Evolutionary conservation across 257 asterid species (phyloP).

Genomic region (Striga asiatica): DNA sequence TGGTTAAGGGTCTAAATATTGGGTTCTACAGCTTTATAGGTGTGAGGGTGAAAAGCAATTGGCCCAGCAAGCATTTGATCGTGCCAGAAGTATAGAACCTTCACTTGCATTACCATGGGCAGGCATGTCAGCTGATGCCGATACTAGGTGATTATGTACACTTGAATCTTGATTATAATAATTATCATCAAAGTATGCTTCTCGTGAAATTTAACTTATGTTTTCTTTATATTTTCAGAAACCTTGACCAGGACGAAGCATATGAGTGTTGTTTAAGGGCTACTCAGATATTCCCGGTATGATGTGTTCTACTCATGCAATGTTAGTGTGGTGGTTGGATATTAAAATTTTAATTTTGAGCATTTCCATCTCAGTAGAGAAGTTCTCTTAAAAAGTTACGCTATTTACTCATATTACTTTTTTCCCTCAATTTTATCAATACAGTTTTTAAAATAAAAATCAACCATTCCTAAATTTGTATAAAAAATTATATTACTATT

Average conservation of each 20-base stretch:
- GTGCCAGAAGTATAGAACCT: slow-evolving; percentile 98
- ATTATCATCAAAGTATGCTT: slow-evolving; percentile 5
- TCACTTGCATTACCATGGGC: slow-evolving; percentile 97
- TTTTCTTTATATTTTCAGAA: slow-evolving; percentile 37
- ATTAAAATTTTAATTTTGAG: no score
- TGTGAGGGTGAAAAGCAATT: slow-evolving; percentile 51
- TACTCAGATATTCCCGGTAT: slow-evolving; percentile 72
- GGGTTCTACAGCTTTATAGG: slow-evolving; percentile 60
- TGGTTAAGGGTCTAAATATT: slow-evolving; percentile 16
- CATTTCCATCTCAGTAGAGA: no score
- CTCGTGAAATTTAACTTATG: background rate
- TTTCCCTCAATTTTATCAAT: no score
- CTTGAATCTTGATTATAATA: slow-evolving; percentile 3
- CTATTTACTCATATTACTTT: no score
- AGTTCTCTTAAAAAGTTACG: no score
- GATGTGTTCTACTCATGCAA: slow-evolving; percentile 16
- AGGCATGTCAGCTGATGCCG: slow-evolving; percentile 98
- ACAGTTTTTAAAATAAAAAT: no score
- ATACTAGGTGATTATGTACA: slow-evolving; percentile 41
- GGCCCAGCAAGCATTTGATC: slow-evolving; percentile 95
- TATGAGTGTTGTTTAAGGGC: slow-evolving; percentile 92
- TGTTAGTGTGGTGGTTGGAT: no score
- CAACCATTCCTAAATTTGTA: no score
- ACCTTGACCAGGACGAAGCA: slow-evolving; percentile 73
- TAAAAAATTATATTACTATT: no score